Conservation (phyloP, 1,284 basidiomycete genomes). For the Tremellales sp. region DNA sequence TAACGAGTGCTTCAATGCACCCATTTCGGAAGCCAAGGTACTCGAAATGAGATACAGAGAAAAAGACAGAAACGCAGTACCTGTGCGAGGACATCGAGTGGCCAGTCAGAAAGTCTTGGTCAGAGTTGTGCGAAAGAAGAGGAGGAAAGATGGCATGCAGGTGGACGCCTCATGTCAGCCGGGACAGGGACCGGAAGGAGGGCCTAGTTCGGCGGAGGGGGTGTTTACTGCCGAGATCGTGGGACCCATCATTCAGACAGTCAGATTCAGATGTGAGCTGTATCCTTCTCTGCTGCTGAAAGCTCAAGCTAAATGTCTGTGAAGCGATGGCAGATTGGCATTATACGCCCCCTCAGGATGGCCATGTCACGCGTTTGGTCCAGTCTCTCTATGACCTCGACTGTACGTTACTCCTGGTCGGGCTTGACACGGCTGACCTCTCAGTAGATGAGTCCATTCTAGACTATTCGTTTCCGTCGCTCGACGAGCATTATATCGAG, state of each 20-base stretch:
- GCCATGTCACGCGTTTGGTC: slow-evolving; percentile 66
- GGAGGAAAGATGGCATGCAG: slow-evolving; percentile 31
- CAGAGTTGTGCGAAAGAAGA: slow-evolving; percentile 61
- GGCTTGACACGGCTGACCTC: background rate
- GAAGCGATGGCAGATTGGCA: slow-evolving; percentile 89
- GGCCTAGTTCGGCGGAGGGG: slow-evolving; percentile 54
- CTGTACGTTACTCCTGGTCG: slow-evolving; percentile 52
- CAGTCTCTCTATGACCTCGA: slow-evolving; percentile 72
- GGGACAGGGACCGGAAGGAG: slow-evolving; percentile 7
- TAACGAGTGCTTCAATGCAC: slow-evolving; percentile 62
- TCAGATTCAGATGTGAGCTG: slow-evolving; percentile 78
- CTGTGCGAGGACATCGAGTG: slow-evolving; percentile 72
- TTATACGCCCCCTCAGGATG: slow-evolving; percentile 67
- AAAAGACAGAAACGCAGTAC: slow-evolving; percentile 71
- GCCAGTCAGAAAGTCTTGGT: slow-evolving; percentile 72
- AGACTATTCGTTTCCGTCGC: slow-evolving; percentile 62
- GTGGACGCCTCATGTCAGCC: too few relatives aligned
- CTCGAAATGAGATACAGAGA: slow-evolving; percentile 72
- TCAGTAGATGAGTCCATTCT: slow-evolving; percentile 66
- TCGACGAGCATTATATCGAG: slow-evolving; percentile 59
- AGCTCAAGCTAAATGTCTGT: slow-evolving; percentile 1
- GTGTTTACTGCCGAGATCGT: slow-evolving; percentile 75
- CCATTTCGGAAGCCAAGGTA: slow-evolving; percentile 52
- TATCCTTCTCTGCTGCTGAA: background rate
- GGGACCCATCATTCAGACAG: slow-evolving; percentile 73